phyloP scores from a whole-genome alignment of 2,329 filamentous ascomycete species.

The Lachnellula hyalina region DNA sequence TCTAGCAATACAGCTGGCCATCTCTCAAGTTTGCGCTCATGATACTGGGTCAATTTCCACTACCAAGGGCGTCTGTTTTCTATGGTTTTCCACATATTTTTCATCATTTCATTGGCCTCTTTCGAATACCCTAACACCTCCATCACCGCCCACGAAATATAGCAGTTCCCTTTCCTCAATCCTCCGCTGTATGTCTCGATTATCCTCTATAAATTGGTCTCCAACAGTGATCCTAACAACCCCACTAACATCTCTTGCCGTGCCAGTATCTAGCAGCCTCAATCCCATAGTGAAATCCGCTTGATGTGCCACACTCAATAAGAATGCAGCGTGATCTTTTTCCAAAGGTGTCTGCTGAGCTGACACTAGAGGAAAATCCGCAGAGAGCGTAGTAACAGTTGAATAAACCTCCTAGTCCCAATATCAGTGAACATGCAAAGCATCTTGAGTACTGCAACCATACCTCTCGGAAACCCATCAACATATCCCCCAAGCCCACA shows the following conservation, averaged over 20 bases:
- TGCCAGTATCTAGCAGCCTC: slow-evolving; percentile 75
- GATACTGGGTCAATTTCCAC: background rate
- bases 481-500: slow-evolving; percentile 47
- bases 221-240: slow-evolving; percentile 71
- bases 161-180: slow-evolving; percentile 65
- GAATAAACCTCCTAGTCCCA: slow-evolving; percentile 53
- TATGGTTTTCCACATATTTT: background rate
- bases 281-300: slow-evolving; percentile 68
- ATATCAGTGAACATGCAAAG: slow-evolving; percentile 1
- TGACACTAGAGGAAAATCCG: slow-evolving; percentile 66
- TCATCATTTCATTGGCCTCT: slow-evolving; percentile 53
- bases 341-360: slow-evolving; percentile 60
- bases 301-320: slow-evolving; percentile 67
- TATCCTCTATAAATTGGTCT: slow-evolving; percentile 27
- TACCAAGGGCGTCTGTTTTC: background rate
- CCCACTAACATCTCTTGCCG: slow-evolving; percentile 86
- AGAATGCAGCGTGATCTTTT: slow-evolving; percentile 63
- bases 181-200: slow-evolving; percentile 28
- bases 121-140: slow-evolving; percentile 77
- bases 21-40: background rate
- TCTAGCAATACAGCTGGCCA: background rate
- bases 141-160: slow-evolving; percentile 77
- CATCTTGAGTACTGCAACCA: slow-evolving; percentile 26
- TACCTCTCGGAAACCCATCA: slow-evolving; percentile 60
- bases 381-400: slow-evolving; percentile 62